Base-by-base conservation (phyloP, 2,329 filamentous ascomycete genomes). In the Phaeosphaeria sp. region DNA sequence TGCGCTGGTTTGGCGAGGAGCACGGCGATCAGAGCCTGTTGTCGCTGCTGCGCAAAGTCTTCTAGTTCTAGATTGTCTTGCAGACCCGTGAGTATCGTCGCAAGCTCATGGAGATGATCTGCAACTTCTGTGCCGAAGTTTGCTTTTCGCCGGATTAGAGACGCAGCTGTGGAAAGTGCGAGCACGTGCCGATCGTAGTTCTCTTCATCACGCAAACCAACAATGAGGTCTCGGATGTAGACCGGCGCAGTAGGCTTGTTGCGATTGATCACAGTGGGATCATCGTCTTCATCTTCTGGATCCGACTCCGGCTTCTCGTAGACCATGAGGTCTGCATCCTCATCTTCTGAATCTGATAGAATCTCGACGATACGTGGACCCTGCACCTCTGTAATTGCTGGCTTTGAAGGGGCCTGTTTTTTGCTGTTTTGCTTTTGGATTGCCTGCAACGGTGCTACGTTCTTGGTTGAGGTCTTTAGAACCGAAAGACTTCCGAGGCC, bases 261-360 rank as follows among this genome's bases (percentile, higher is more conserved):
- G 15, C 93, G 86, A 56, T 91, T 89, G 48, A 98, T 85, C 18
- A 97, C 81, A 0, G 93, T 96, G 5, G 95, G 89, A 67, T 99
- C 96, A 39, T 97, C 93, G 56, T 97, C 93, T 0, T 92, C 94
- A 72, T 99, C 95, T 72, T 96, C 92, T 0, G 88, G 85, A 65
- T 99, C 95, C 1, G 91, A 93, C 69, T 92, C 91, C 0, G 92
- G 92, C 74, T 97, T 97, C 15, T 86, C 86, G 66, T 97, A 97
- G 0, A 91, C 86, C 2, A 87, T 81, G 1, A 98, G 80, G 58
- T 91, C 90, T 17, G 89, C 86, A 30, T 84, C 80, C 30, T 83
- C 80, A 7, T 82, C 65, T 15, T 67, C 65, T 1, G 68, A 69
- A 1, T 86, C 84, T 0, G 86, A 84, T 85, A 75, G 40, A 30